Evolutionary conservation across 306 rosid genomes (phyloP), one percentile per base, ranked within the genome.

Genomic region (Prosopis cineraria): DNA sequence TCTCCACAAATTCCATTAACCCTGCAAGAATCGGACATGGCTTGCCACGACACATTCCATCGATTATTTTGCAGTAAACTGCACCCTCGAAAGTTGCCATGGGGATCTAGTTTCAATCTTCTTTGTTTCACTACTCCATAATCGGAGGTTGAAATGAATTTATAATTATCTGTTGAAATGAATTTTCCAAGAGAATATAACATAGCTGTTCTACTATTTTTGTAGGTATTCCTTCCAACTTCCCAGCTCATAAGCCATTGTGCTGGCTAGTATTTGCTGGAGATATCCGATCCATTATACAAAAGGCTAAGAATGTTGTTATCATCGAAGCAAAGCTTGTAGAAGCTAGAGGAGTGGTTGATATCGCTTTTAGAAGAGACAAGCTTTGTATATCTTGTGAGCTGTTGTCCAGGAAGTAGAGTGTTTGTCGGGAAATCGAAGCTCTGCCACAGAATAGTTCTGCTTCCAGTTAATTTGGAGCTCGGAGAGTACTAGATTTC

Each of bases 31-130:
- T 14, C 25, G 1, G 33, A 19, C 11, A 62, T 65, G 39, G 75
- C 33, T 72, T 77, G 77, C 87, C 87, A 72, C 17, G 87, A 72
- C 72, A 84, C 77, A 6, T 53, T 43, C 87, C 87, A 84, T 3
- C 1, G 7, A 37, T 37, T 37, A 3, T 37, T 6, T 9, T 37
- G 40, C 7, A 3, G 5, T n/a, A n/a, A n/a, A 9, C 40, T 37
- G 40, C 7, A 37, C 40, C 4, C 40, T 37, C 40, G 40, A 37
- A 37, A 0, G 40, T 37, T 37, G 40, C 40, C 40, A 6, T 37
- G 8, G 5, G 74, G 7, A 43, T 81, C 3, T 0, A 84, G 29
- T 10, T 37, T 77, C 52, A 77, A 36, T 52, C 74, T 66, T 12
- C 68, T 52, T 14, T 9, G 43, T 11, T 52, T 1, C 11, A 7